These are phyloP conservation scores for Rauvolfia tetraphylla DNA, from an alignment of 257 asterid genomes.

Conservation along the genomic window DNA sequence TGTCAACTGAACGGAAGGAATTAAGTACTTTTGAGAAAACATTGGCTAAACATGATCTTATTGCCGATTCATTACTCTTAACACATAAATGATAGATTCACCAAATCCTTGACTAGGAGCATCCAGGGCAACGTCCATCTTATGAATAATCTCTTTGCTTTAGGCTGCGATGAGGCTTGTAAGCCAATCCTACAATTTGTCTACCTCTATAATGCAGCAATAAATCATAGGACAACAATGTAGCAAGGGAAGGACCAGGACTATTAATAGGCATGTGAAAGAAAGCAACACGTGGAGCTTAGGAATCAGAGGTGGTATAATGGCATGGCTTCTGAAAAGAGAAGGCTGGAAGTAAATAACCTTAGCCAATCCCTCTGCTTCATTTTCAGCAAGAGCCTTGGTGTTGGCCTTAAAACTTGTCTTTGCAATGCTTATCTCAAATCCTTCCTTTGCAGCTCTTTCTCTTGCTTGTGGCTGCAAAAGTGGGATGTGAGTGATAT, in stretches of 20 bases:
- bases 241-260: neutral
- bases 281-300: neutral
- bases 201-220: neutral
- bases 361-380: conserved; percentile 86
- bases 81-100: neutral
- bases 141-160: neutral
- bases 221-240: neutral
- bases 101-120: neutral
- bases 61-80: neutral
- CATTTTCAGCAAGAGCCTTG: conserved; percentile 82
- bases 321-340: neutral
- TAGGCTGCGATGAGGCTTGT: neutral
- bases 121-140: neutral
- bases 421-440: conserved; percentile 65
- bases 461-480: conserved; percentile 85
- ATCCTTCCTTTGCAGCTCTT: conserved; percentile 70
- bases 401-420: conserved; percentile 86
- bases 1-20: neutral
- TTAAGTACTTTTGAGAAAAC: neutral
- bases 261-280: neutral
- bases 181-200: neutral
- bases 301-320: neutral
- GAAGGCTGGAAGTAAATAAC: conserved; percentile 27
- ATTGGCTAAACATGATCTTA: neutral
- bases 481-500: neutral